phyloP scores from a whole-genome alignment of 345 rosid species.

The Aurinia saxatilis region DNA sequence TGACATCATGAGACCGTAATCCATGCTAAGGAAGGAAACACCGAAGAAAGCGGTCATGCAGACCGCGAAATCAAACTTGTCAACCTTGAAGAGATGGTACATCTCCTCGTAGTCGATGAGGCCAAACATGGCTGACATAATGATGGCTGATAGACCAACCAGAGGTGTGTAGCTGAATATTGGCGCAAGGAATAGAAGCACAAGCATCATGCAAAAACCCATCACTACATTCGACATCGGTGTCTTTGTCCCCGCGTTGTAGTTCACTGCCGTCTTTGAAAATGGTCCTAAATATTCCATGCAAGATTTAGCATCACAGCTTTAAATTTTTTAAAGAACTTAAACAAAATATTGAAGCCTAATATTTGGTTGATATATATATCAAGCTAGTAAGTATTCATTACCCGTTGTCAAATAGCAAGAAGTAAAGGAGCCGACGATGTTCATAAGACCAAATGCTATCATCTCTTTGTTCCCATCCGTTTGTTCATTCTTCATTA shows the following conservation, averaged over 20 bases:
- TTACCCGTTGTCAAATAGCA: constrained; percentile 92
- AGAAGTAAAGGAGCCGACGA: constrained; percentile 76
- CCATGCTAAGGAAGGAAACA: constrained; percentile 78
- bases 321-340: too few relatives aligned
- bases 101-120: constrained; percentile 61
- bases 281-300: constrained; percentile 60
- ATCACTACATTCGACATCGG: constrained; percentile 75
- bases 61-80: constrained; percentile 72
- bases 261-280: constrained; percentile 91
- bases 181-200: constrained; percentile 72
- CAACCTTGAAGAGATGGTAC: constrained; percentile 59
- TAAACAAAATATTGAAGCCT: not conserved
- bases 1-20: constrained; percentile 68
- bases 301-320: not conserved
- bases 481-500: constrained; percentile 61
- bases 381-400: not conserved
- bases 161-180: constrained; percentile 81
- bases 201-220: constrained; percentile 81
- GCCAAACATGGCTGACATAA: constrained; percentile 89
- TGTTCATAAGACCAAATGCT: constrained; percentile 90
- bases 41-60: constrained; percentile 77
- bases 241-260: constrained; percentile 62
- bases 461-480: constrained; percentile 95
- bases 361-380: not conserved
- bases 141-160: constrained; percentile 82